These are phyloP conservation scores for Fusarium secorum DNA, from an alignment of 2,329 filamentous ascomycete species.

Conservation along the genomic window DNA sequence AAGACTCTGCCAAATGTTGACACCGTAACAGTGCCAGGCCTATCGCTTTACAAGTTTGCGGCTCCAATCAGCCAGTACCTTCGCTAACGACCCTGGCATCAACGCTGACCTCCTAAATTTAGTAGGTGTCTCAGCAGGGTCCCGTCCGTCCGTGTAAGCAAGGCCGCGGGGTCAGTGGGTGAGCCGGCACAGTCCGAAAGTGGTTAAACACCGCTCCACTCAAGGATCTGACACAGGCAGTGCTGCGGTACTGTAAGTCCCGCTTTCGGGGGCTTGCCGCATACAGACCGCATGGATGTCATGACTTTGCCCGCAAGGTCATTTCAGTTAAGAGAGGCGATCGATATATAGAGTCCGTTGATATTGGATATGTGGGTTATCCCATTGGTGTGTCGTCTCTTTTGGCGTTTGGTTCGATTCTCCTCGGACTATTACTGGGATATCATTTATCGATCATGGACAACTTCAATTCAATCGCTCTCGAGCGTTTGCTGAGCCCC, in stretches of 20 bases:
- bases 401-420: rapidly evolving
- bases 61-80: no score
- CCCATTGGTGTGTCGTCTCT: background rate
- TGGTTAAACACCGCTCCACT: background rate
- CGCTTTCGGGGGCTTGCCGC: background rate
- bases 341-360: background rate
- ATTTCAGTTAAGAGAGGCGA: rapidly evolving
- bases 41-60: background rate
- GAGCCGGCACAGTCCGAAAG: background rate
- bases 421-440: background rate
- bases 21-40: background rate
- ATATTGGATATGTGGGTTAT: background rate
- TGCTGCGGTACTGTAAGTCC: background rate
- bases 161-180: background rate
- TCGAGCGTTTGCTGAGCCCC: background rate
- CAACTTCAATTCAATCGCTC: background rate
- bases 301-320: rapidly evolving
- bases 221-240: background rate
- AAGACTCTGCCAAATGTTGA: background rate
- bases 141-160: background rate
- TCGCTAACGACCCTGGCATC: no score
- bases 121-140: background rate
- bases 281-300: background rate
- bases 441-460: background rate
- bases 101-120: background rate